phyloP scores from a whole-genome alignment of 2,329 filamentous ascomycete species.

The Podosphaera xanthii region DNA sequence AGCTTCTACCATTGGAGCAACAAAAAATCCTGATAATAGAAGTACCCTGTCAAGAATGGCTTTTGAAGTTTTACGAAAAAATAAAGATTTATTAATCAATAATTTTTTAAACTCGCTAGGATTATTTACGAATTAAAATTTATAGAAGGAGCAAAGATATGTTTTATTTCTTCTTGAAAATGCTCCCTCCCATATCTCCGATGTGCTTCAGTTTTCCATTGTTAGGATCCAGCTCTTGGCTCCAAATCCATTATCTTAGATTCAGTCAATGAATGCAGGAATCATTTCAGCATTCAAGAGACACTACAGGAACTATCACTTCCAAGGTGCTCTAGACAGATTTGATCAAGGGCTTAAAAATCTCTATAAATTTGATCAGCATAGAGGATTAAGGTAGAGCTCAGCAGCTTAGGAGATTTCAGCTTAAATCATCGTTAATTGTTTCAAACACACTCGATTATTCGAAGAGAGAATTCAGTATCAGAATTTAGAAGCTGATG shows the following conservation, averaged over 20 bases:
- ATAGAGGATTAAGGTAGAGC: background rate
- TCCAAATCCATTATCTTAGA: background rate
- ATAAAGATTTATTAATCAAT: background rate
- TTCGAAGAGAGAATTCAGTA: background rate
- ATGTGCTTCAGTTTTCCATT: background rate
- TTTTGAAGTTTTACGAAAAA: background rate
- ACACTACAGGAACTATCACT: background rate
- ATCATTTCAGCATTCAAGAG: background rate
- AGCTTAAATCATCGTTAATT: background rate
- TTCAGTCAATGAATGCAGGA: background rate
- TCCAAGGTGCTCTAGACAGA: background rate
- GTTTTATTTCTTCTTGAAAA: background rate
- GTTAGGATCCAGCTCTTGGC: background rate
- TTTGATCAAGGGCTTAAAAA: background rate
- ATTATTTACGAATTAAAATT: background rate
- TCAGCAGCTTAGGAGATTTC: background rate
- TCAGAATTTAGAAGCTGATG: conserved; percentile 22
- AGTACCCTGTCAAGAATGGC: background rate
- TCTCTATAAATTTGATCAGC: background rate
- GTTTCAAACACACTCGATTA: background rate
- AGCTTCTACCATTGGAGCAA: background rate
- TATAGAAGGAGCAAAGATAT: background rate
- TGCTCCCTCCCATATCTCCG: background rate
- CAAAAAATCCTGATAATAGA: background rate
- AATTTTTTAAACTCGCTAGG: background rate